A percentile compares a stretch with the other conserved stretches of the same genome.
Conservation (phyloP, 2,329 filamentous ascomycete species). For the Trematosphaeria pertusa region DNA sequence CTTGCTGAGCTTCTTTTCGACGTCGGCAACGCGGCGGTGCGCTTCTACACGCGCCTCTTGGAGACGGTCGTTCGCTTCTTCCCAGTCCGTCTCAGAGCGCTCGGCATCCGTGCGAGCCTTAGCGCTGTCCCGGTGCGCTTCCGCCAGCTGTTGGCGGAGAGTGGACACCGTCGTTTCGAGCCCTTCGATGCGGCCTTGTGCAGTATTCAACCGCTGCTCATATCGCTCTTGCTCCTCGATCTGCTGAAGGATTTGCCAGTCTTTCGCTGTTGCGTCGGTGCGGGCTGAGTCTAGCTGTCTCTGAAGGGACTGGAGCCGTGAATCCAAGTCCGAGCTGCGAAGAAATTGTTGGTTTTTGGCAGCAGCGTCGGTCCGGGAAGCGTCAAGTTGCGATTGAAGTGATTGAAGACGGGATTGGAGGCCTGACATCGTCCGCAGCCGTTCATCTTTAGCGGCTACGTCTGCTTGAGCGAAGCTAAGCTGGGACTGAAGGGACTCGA, state of each 20-base stretch:
- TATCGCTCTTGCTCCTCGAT: slow-evolving; percentile 33
- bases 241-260: slow-evolving; percentile 30
- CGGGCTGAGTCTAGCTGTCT: slow-evolving; percentile 30
- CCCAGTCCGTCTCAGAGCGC: slow-evolving; percentile 32
- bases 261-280: slow-evolving; percentile 27
- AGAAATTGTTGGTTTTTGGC: slow-evolving; percentile 11
- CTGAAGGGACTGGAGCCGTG: slow-evolving; percentile 22
- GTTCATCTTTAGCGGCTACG: slow-evolving; percentile 31
- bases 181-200: slow-evolving; percentile 38
- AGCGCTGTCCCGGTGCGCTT: slow-evolving; percentile 36
- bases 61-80: slow-evolving; percentile 34
- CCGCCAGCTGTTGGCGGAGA: slow-evolving; percentile 43
- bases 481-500: slow-evolving; percentile 32
- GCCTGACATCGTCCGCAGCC: slow-evolving; percentile 32
- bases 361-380: slow-evolving; percentile 8
- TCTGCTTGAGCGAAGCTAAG: slow-evolving; percentile 35
- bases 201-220: slow-evolving; percentile 32
- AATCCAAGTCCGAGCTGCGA: slow-evolving; percentile 15
- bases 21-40: slow-evolving; percentile 34
- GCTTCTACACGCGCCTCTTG: slow-evolving; percentile 33
- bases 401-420: slow-evolving; percentile 29
- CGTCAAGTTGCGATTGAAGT: slow-evolving; percentile 28
- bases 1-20: slow-evolving; percentile 38
- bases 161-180: slow-evolving; percentile 33
- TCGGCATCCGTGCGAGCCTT: slow-evolving; percentile 34